A percentile compares a stretch with the other conserved stretches of the same genome.
These are phyloP conservation scores for Peniophora sp. DNA, from an alignment of 1,284 basidiomycete genomes.

Conservation along the genomic window DNA sequence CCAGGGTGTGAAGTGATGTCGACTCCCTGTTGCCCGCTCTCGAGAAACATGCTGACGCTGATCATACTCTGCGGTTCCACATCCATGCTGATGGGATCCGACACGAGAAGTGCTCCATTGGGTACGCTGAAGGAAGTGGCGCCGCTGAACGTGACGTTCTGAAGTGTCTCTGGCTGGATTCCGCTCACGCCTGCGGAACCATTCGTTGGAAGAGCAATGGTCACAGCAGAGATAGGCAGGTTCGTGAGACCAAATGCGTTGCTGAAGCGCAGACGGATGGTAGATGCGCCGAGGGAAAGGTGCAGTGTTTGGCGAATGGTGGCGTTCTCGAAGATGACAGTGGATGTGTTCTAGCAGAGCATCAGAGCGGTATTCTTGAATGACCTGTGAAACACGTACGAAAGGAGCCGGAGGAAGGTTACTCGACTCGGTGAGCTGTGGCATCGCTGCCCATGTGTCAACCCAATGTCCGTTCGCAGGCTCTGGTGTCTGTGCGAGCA, in stretches of 20 bases:
- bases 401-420: constrained; percentile 38
- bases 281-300: constrained; percentile 27
- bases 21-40: constrained; percentile 30
- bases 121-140: constrained; percentile 31
- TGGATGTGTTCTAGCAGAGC: constrained; percentile 17
- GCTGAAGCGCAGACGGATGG: constrained; percentile 37
- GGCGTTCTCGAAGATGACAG: constrained; percentile 32
- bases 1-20: constrained; percentile 40
- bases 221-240: constrained; percentile 35
- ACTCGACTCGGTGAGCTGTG: constrained; percentile 34
- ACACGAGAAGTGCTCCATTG: constrained; percentile 34
- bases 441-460: constrained; percentile 38
- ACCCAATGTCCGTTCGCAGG: constrained; percentile 27
- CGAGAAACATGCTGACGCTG: constrained; percentile 32
- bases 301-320: constrained; percentile 43
- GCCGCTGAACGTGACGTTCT: constrained; percentile 37
- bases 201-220: constrained; percentile 31
- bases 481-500: not conserved
- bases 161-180: constrained; percentile 26
- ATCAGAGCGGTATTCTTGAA: not conserved
- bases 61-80: constrained; percentile 30
- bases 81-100: constrained; percentile 34
- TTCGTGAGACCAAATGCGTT: constrained; percentile 37
- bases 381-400: constrained; percentile 10
- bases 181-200: constrained; percentile 27